Base-by-base conservation (phyloP, 2,329 filamentous ascomycete species). In the Nothopassalora personata region DNA sequence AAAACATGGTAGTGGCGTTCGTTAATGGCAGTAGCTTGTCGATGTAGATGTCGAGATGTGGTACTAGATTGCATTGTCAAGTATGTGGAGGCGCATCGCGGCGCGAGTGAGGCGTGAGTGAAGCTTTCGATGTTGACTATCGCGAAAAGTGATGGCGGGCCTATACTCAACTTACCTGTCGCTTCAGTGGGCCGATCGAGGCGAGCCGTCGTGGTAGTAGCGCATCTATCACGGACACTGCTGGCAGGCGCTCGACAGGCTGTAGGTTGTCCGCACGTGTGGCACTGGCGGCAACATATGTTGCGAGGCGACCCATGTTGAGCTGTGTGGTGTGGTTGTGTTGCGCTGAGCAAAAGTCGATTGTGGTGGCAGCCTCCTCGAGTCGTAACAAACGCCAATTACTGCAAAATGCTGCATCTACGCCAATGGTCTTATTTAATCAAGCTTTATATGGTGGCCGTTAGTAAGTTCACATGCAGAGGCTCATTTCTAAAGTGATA, bases 151-250 rank as follows among this genome's bases (percentile, higher is more conserved):
- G 48, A 63, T 52, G 45, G 23, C 34, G 56, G 31, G 45, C 57
- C 45, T 53, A 28, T 48, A 27, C 19, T 18, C 39, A 31, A 62
- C 62, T 60, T 56, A 67, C 63, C 54, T 67, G 30, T 60, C 46
- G 56, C 57, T 50, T 63, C 51, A 53, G 28, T 27, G 61, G 56
- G 39, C 47, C 56, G 23, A 57, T 43, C 15, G 49, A 50, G 19
- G 36, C 43, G 18, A 54, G 43, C 13, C 54, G 53, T 27, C 61
- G 53, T 13, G 70, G 69, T 10, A 71, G 60, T 9, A 72, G 60
- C n/a, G 67, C 66, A 52, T 71, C 70, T n/a, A 69, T 60, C 18
- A 71, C 28, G 2, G 70, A 72, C n/a, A 72, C 56, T 19, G 57
- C 62, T 3, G 70, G 70, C 0, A 71, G 60, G 13, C 59, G 57